A percentile compares a stretch with the other conserved stretches of the same genome.
These are phyloP conservation scores for Penicillium psychrosexuale DNA, from an alignment of 2,329 filamentous ascomycete species.

Conservation along the genomic window DNA sequence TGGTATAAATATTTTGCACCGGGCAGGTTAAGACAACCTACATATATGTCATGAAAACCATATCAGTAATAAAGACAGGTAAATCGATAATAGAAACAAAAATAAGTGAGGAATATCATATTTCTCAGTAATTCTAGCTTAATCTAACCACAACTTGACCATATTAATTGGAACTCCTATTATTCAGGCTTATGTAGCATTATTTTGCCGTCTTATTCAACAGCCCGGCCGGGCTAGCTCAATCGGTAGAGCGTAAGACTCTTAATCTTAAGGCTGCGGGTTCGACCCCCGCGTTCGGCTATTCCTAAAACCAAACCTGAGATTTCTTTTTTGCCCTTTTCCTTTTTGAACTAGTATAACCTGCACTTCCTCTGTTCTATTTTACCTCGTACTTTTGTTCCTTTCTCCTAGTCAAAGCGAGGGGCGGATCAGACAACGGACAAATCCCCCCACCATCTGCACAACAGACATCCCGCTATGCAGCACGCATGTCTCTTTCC, in stretches of 20 bases:
- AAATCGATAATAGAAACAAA: no score
- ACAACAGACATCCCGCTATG: slow-evolving; percentile 6
- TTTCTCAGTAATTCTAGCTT: neutral
- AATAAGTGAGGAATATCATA: no score
- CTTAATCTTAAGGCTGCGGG: slow-evolving; percentile 38
- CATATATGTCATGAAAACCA: no score
- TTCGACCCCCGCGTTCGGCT: slow-evolving; percentile 45
- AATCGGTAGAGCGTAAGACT: slow-evolving; percentile 44
- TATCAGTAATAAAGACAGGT: no score
- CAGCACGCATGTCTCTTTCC: neutral
- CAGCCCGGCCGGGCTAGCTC: slow-evolving; percentile 44
- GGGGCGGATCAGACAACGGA: neutral
- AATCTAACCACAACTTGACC: no score
- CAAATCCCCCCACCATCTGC: slow-evolving; percentile 5
- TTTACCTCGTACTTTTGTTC: neutral
- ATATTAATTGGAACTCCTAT: no score
- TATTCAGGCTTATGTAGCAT: neutral
- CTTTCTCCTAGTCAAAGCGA: neutral
- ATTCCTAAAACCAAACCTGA: slow-evolving; percentile 20
- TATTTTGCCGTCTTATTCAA: neutral
- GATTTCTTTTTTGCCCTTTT: slow-evolving; percentile 15
- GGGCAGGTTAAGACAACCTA: no score
- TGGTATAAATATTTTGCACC: no score
- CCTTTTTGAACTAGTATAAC: slow-evolving; percentile 1
- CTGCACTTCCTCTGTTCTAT: neutral